These are phyloP conservation scores for Gnaphalium uliginosum DNA, from an alignment of 129 eudicot species.

Conservation along the genomic window DNA sequence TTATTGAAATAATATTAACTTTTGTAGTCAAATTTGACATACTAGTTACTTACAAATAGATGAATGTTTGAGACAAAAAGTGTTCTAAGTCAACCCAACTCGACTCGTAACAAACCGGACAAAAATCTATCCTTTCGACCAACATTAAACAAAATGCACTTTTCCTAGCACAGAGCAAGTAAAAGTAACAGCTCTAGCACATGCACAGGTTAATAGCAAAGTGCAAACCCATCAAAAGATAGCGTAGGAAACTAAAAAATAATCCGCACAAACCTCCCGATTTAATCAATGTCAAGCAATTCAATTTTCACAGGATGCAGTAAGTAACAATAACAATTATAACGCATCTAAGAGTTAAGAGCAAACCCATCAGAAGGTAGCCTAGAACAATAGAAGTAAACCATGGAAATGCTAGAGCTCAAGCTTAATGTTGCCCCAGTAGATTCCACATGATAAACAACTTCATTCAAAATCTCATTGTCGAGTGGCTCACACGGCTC, in stretches of 20 bases:
- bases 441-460: constrained; percentile 54
- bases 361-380: constrained; percentile 89
- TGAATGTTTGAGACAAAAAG: not conserved
- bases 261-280: no score
- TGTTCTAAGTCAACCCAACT: not conserved
- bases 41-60: not conserved
- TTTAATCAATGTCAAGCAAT: not conserved
- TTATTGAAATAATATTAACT: not conserved
- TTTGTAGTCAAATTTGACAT: not conserved
- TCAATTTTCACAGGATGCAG: not conserved
- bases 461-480: constrained; percentile 39
- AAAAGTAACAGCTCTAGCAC: no score
- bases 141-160: not conserved
- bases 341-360: not conserved
- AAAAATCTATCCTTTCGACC: not conserved
- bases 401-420: constrained; percentile 63
- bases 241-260: no score
- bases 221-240: no score
- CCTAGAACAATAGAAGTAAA: constrained; percentile 78
- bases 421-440: constrained; percentile 74
- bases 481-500: constrained; percentile 67
- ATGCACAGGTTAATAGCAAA: no score
- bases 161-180: no score
- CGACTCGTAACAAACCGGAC: not conserved
- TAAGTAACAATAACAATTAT: not conserved